Evolutionary conservation across 441 rosid species (phyloP).

Genomic region (Rhodomyrtus psidioides): DNA sequence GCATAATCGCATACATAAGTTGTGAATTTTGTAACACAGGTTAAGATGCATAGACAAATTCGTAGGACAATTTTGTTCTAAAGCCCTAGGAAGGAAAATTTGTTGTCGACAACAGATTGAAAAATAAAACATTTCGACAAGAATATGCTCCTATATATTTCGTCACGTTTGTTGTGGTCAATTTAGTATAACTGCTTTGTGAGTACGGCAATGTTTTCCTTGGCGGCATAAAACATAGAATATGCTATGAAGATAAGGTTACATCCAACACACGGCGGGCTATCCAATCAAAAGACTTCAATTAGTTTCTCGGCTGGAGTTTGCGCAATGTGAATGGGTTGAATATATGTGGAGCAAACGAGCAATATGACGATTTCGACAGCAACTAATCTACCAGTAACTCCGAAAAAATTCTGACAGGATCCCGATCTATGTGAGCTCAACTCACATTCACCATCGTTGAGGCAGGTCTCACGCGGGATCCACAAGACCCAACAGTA

Average conservation of each 20-base stretch:
- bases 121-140: neutral
- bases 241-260: neutral
- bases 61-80: neutral
- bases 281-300: neutral
- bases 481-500: neutral
- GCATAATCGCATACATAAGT: neutral
- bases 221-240: neutral
- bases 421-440: neutral
- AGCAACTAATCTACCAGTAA: neutral
- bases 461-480: neutral
- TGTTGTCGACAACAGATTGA: neutral
- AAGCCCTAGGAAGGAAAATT: neutral
- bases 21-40: neutral
- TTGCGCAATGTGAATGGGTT: neutral
- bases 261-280: neutral
- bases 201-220: neutral
- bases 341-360: neutral
- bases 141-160: neutral
- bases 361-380: neutral
- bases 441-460: neutral
- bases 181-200: neutral
- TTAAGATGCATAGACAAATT: neutral
- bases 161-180: neutral
- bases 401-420: neutral
- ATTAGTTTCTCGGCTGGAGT: neutral